Conservation (phyloP, 306 rosid genomes). For the Cicer cuneatum region DNA sequence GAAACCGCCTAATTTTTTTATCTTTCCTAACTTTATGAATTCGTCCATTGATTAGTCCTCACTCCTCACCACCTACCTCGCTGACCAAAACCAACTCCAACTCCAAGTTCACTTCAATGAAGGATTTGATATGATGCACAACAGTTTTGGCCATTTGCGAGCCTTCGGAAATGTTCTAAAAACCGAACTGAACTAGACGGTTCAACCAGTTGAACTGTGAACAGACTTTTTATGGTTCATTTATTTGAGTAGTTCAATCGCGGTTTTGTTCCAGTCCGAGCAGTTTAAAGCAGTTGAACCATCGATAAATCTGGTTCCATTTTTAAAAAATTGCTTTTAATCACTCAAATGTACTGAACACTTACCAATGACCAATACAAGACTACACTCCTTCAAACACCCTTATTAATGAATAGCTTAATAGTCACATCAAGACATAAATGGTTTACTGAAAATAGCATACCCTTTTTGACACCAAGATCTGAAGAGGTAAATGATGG, state of each 20-base stretch:
- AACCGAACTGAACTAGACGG: no score
- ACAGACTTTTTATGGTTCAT: no score
- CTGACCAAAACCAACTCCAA: conserved; percentile 23
- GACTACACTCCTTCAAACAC: conserved; percentile 10
- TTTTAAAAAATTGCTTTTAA: neutral
- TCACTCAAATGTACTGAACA: conserved; percentile 1
- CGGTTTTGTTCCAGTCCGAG: no score
- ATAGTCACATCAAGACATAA: conserved; percentile 4
- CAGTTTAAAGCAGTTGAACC: no score
- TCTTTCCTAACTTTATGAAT: neutral
- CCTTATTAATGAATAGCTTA: conserved; percentile 5
- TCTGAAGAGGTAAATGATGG: conserved; percentile 63
- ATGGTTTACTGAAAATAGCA: conserved; percentile 11
- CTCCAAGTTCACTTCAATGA: conserved; percentile 1
- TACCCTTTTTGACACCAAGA: conserved; percentile 76
- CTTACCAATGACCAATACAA: neutral
- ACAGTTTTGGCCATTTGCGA: neutral
- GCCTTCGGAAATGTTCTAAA: neutral
- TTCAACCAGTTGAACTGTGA: no score
- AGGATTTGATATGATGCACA: neutral
- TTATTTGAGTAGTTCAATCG: no score
- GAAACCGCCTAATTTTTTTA: conserved; percentile 7
- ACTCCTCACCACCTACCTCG: neutral
- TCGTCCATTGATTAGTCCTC: conserved; percentile 12
- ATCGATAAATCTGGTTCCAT: no score